phyloP scores from a whole-genome alignment of 2,329 filamentous ascomycete species.

The Aaosphaeria pasadenensis region DNA sequence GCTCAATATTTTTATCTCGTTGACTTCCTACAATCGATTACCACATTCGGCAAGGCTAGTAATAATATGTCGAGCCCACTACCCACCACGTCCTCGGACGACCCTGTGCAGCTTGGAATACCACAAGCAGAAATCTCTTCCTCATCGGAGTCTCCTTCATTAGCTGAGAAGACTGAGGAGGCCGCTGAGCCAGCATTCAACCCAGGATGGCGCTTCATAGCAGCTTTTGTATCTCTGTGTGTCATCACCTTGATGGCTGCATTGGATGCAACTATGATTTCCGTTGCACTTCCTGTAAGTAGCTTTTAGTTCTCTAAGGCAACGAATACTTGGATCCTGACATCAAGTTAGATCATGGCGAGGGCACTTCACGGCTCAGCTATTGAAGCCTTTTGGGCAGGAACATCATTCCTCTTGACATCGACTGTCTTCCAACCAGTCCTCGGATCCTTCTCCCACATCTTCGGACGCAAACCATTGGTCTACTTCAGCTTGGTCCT shows the following conservation, averaged over 20 bases:
- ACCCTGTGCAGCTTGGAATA: too few species aligned
- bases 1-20: too few species aligned
- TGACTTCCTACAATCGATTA: too few species aligned
- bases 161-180: slow-evolving; percentile 7
- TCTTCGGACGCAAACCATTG: slow-evolving; percentile 40
- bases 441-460: slow-evolving; percentile 37
- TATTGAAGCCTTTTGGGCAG: slow-evolving; percentile 44
- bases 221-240: slow-evolving; percentile 52
- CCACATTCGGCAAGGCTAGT: too few species aligned
- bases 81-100: too few species aligned
- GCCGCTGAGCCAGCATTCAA: slow-evolving; percentile 20
- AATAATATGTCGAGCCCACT: too few species aligned
- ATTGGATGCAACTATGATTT: slow-evolving; percentile 64
- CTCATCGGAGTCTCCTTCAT: slow-evolving; percentile 1
- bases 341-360: slow-evolving; percentile 31
- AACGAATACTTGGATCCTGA: slow-evolving; percentile 4
- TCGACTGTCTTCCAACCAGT: slow-evolving; percentile 41
- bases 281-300: slow-evolving; percentile 53
- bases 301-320: background rate
- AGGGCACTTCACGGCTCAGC: slow-evolving; percentile 32
- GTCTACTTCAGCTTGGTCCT: slow-evolving; percentile 34
- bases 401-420: slow-evolving; percentile 39
- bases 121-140: background rate
- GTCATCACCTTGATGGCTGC: slow-evolving; percentile 61
- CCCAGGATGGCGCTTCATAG: slow-evolving; percentile 31